Base-by-base conservation (phyloP, 2,329 filamentous ascomycete genomes). In the Xylariaceae sp. region DNA sequence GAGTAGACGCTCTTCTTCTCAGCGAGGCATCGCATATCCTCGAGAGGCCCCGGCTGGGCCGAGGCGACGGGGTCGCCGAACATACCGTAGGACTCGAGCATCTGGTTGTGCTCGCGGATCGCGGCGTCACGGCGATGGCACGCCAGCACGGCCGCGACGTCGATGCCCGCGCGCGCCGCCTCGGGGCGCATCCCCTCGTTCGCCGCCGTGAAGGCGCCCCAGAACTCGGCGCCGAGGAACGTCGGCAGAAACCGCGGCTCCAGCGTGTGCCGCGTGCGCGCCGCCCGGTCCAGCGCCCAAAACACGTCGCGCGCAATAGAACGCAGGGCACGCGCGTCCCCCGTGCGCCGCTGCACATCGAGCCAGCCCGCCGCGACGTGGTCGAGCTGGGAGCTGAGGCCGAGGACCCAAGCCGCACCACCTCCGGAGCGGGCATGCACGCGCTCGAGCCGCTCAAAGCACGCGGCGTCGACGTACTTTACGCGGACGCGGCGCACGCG, bases 401-500 rank as follows among this genome's bases (percentile, higher is more conserved):
- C 61, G 0, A 72, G 54, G 4, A 71, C 54, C 18, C 20, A 60
- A 0, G 68, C 69, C 9, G 23, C 23, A 9, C 23, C 23, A n/a
- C n/a, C n/a, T n/a, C 23, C 23, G 9, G 56, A 9, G 12, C 42
- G 47, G 1, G 65, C 66, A 9, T 46, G 44, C 1, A 54, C 54
- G 7, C 52, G 56, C 50, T 70, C 56, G 0, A 76, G 62, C 5
- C 54, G 29, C 9, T 70, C 66, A 48, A 78, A 75, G n/a, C 57
- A 65, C 2, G 4, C 4, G 9, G 4, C 4, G 9, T 63, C 56
- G 3, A 74, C 50, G 59, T 75, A 76, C 48, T 73, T 69, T 40
- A 80, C 67, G 10, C 70, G 67, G 1, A 81, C 68, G 18, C 71
- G 69, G 6, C n/a, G 4, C 42, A 26, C 52, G 7, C 12, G 14